Conservation (phyloP, 2,329 filamentous ascomycete genomes). For the Epichloe sp. region DNA sequence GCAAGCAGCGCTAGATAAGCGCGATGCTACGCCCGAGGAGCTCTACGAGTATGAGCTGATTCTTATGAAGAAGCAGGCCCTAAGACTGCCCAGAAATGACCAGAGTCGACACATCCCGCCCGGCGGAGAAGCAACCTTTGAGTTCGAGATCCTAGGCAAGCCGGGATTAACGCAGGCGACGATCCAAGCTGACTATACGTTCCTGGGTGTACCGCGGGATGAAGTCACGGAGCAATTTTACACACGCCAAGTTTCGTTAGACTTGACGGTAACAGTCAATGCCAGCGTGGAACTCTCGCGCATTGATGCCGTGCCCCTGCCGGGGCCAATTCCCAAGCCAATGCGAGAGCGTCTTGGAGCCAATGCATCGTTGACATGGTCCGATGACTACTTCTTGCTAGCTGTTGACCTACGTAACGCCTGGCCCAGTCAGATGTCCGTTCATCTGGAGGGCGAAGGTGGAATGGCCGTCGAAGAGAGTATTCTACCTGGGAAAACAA, state of each 20-base stretch:
- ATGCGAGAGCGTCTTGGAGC: slow-evolving; percentile 39
- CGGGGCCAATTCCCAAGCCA: slow-evolving; percentile 47
- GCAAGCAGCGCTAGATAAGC: slow-evolving; percentile 59
- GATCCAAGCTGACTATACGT: slow-evolving; percentile 77
- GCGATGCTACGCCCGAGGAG: slow-evolving; percentile 65
- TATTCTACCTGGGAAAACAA: slow-evolving; percentile 55
- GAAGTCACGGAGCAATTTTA: slow-evolving; percentile 64
- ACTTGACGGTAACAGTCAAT: slow-evolving; percentile 81
- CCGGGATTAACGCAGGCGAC: slow-evolving; percentile 67
- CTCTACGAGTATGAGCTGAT: slow-evolving; percentile 78
- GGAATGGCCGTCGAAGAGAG: slow-evolving; percentile 37
- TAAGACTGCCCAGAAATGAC: slow-evolving; percentile 40
- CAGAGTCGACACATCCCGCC: slow-evolving; percentile 50
- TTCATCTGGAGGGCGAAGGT: slow-evolving; percentile 45
- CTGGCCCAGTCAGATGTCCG: slow-evolving; percentile 68
- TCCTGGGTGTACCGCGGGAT: slow-evolving; percentile 56
- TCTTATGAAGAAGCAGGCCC: slow-evolving; percentile 59
- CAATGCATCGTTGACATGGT: slow-evolving; percentile 26
- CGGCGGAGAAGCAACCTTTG: slow-evolving; percentile 55
- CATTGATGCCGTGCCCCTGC: slow-evolving; percentile 68
- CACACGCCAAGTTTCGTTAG: slow-evolving; percentile 69
- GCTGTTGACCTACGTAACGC: slow-evolving; percentile 78
- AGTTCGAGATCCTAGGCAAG: slow-evolving; percentile 76
- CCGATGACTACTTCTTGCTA: slow-evolving; percentile 58
- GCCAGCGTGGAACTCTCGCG: slow-evolving; percentile 73